Conservation (phyloP, 2,329 filamentous ascomycete genomes). For the Trichoderma simmonsii region DNA sequence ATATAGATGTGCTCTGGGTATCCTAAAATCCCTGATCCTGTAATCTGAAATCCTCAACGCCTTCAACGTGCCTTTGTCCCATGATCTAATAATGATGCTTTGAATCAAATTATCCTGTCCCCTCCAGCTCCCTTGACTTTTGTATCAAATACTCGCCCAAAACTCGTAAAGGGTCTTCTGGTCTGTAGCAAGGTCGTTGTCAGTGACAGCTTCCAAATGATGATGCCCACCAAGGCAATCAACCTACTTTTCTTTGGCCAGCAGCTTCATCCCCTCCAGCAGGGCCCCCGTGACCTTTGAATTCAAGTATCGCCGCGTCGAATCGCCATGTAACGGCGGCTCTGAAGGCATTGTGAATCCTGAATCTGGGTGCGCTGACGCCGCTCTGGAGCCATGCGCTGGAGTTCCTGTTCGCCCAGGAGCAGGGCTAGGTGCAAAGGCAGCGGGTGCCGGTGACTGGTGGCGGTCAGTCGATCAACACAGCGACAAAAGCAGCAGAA, state of each 20-base stretch:
- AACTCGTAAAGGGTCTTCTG: conserved; percentile 64
- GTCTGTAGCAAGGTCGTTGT: conserved; percentile 40
- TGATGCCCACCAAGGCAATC: conserved; percentile 24
- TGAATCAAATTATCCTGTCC: conserved; percentile 23
- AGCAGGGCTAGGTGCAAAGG: conserved; percentile 40
- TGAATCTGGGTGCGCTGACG: conserved; percentile 55
- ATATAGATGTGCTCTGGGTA: conserved; percentile 28
- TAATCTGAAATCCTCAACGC: conserved; percentile 19
- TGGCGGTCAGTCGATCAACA: not conserved
- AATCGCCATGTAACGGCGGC: conserved; percentile 62
- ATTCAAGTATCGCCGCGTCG: conserved; percentile 69
- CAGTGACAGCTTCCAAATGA: not conserved
- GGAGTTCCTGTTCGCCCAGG: conserved; percentile 49
- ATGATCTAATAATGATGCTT: conserved; percentile 4
- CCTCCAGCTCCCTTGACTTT: conserved; percentile 63
- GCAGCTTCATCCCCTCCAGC: conserved; percentile 70
- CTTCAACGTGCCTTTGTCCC: conserved; percentile 12
- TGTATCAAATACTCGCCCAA: conserved; percentile 69
- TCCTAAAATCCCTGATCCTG: conserved; percentile 14
- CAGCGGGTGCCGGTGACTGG: conserved; percentile 37
- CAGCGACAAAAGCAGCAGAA: not conserved
- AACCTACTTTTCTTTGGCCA: conserved; percentile 68
- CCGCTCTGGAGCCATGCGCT: conserved; percentile 50
- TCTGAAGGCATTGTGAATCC: conserved; percentile 56
- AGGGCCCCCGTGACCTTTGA: conserved; percentile 64